These are phyloP conservation scores for Pestalotiopsis sp. DNA, from an alignment of 2,329 filamentous ascomycete genomes.

Conservation along the genomic window DNA sequence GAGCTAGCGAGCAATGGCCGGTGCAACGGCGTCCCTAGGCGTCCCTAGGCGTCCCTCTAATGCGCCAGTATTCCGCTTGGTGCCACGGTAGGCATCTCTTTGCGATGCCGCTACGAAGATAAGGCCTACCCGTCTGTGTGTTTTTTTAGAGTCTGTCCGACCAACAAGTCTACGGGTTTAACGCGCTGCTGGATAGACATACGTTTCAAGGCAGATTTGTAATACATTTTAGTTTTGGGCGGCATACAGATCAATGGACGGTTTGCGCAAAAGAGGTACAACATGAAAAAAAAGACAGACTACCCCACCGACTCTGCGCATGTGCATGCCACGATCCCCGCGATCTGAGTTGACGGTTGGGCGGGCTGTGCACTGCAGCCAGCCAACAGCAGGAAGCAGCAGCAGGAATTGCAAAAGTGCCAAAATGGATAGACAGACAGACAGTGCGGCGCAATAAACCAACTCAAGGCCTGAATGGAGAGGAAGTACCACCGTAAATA, in stretches of 20 bases:
- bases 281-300: no score
- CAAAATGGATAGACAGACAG: neutral
- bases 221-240: neutral
- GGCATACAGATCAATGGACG: no score
- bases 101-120: neutral
- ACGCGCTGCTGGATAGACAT: neutral
- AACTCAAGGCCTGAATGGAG: neutral
- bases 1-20: neutral
- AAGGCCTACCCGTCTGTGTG: neutral
- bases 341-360: neutral
- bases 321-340: neutral
- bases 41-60: neutral
- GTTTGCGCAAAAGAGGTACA: no score
- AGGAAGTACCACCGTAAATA: neutral
- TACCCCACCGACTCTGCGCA: neutral
- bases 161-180: neutral
- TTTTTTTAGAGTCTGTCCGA: neutral
- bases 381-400: neutral
- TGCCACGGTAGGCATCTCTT: neutral
- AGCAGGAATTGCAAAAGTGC: neutral
- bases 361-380: neutral
- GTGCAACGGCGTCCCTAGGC: neutral
- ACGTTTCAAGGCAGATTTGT: neutral
- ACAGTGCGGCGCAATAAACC: neutral
- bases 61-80: neutral